Evolutionary conservation across 176 grass and related monocot genomes (phyloP).

Genomic region (Leersia perrieri): DNA sequence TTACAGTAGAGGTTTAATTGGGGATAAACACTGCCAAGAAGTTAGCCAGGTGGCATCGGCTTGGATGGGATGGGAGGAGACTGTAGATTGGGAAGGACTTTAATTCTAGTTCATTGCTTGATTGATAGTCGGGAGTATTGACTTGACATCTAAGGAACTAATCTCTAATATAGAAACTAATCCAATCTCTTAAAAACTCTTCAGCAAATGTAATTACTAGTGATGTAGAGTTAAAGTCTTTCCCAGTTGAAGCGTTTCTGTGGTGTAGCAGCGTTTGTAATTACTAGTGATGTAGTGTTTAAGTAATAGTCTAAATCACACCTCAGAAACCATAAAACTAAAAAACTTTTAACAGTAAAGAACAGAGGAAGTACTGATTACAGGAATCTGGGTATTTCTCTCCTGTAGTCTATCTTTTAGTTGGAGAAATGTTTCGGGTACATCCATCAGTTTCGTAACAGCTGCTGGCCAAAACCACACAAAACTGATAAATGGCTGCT

Average conservation of each 20-base stretch:
- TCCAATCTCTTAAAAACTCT: too few species aligned
- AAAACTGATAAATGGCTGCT: not conserved
- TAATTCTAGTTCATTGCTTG: too few species aligned
- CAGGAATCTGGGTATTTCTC: not conserved
- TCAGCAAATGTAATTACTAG: too few species aligned
- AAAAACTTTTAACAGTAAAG: not conserved
- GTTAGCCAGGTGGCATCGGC: too few species aligned
- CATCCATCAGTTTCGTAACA: not conserved
- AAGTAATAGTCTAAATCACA: not conserved
- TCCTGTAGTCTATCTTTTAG: not conserved
- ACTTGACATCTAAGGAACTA: too few species aligned
- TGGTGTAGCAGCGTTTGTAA: not conserved
- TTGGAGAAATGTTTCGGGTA: not conserved
- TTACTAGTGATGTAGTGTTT: not conserved
- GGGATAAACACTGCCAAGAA: too few species aligned
- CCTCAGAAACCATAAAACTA: not conserved
- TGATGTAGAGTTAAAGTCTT: too few species aligned
- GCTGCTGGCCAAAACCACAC: conserved; percentile 13
- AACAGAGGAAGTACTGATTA: not conserved
- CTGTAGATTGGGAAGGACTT: too few species aligned
- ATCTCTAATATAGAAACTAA: too few species aligned
- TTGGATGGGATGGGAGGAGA: too few species aligned
- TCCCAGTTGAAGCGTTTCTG: not conserved
- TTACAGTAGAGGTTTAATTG: too few species aligned
- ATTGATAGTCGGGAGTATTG: too few species aligned